Evolutionary conservation across 2,329 filamentous ascomycete genomes (phyloP).

Genomic region (Aspergillus sp.): DNA sequence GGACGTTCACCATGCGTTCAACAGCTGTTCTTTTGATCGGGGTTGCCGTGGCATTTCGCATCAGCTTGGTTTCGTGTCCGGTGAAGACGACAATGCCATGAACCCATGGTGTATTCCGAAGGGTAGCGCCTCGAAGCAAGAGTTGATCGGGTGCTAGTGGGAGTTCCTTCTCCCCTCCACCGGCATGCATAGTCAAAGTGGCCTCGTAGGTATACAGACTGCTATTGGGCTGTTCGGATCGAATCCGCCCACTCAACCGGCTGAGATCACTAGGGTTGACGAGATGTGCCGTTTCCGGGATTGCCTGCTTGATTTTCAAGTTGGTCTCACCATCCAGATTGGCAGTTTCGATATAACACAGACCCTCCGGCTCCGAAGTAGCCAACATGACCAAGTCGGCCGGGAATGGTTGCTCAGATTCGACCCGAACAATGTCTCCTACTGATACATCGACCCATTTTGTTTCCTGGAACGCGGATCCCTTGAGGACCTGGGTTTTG

Average conservation of each 20-base stretch:
- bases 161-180: conserved; percentile 89
- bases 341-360: conserved; percentile 98
- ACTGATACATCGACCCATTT: conserved; percentile 93
- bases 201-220: conserved; percentile 98
- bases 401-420: conserved; percentile 92
- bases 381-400: conserved; percentile 89
- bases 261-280: conserved; percentile 85
- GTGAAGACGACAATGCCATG: conserved; percentile 96
- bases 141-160: conserved; percentile 88
- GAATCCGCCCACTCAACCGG: conserved; percentile 76
- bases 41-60: conserved; percentile 95
- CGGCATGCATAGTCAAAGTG: conserved; percentile 83
- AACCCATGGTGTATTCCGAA: conserved; percentile 95
- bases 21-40: conserved; percentile 98
- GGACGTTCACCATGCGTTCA: conserved; percentile 85
- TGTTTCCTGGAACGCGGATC: conserved; percentile 76
- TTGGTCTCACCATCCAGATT: conserved; percentile 98
- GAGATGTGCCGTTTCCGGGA: conserved; percentile 83
- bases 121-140: conserved; percentile 82
- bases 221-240: conserved; percentile 96
- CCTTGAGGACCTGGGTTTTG: conserved; percentile 75
- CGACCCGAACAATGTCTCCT: conserved; percentile 85
- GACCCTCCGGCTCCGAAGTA: conserved; percentile 91
- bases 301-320: conserved; percentile 95
- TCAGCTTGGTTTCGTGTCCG: conserved; percentile 96